A percentile compares a stretch with the other conserved stretches of the same genome.
These are phyloP conservation scores for Metschnikowia henanensis DNA, from an alignment of 805 yeast species.

Conservation along the genomic window DNA sequence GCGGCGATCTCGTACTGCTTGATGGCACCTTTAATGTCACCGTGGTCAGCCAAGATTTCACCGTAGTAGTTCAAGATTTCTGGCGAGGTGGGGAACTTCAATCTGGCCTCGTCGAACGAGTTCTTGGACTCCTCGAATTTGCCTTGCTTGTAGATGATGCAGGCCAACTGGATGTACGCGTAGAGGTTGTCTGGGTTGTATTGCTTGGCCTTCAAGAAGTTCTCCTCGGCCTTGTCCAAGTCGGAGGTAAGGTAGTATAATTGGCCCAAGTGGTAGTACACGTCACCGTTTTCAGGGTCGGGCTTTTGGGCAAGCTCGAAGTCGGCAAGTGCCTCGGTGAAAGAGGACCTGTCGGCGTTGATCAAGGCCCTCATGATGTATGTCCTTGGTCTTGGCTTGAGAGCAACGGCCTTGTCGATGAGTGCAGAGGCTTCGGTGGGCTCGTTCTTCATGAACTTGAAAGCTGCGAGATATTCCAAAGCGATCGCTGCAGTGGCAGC, in stretches of 20 bases:
- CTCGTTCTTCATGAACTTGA: slow-evolving; percentile 79
- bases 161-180: slow-evolving; percentile 90
- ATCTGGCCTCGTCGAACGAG: slow-evolving; percentile 66
- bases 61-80: slow-evolving; percentile 96
- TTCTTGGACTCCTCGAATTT: slow-evolving; percentile 58
- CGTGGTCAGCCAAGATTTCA: slow-evolving; percentile 84
- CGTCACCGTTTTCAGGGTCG: slow-evolving; percentile 74
- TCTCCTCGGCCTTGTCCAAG: slow-evolving; percentile 65
- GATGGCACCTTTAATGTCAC: slow-evolving; percentile 68
- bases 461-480: slow-evolving; percentile 79
- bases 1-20: slow-evolving; percentile 86
- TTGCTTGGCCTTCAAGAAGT: slow-evolving; percentile 75
- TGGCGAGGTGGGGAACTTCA: slow-evolving; percentile 80
- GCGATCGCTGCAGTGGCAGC: slow-evolving; percentile 62
- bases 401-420: slow-evolving; percentile 62
- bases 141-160: slow-evolving; percentile 82
- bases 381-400: slow-evolving; percentile 78
- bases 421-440: slow-evolving; percentile 61
- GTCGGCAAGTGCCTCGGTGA: slow-evolving; percentile 57
- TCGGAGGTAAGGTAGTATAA: slow-evolving; percentile 79
- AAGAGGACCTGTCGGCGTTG: slow-evolving; percentile 74
- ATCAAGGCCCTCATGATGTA: slow-evolving; percentile 81
- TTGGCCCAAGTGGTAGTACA: slow-evolving; percentile 95
- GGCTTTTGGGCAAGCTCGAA: slow-evolving; percentile 70
- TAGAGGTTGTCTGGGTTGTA: slow-evolving; percentile 75